Conservation (phyloP, 192 early-diverging fungal genomes). For the Backusella australiensis region DNA sequence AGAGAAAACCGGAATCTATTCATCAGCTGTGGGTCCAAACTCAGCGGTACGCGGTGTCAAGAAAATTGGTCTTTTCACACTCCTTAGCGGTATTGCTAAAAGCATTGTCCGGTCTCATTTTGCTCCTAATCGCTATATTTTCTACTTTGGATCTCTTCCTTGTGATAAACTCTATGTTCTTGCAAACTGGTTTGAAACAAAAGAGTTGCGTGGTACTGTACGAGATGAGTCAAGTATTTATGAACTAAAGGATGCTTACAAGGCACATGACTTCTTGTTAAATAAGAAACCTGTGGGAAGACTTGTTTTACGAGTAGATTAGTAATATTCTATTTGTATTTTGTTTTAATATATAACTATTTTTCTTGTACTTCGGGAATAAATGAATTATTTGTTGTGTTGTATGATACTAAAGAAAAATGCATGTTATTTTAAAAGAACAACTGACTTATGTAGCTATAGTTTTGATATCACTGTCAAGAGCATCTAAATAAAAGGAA, state of each 20-base stretch:
- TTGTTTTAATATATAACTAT: not conserved
- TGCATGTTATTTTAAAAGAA: too few species aligned
- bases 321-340: not conserved
- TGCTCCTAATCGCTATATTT: not conserved
- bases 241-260: conserved; percentile 21
- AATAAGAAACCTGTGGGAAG: not conserved
- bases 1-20: not conserved
- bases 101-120: not conserved
- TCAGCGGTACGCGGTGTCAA: not conserved
- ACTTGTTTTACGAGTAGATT: not conserved
- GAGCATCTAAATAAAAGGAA: too few species aligned
- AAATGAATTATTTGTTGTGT: too few species aligned
- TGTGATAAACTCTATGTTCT: not conserved
- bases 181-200: not conserved
- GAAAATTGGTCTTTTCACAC: not conserved
- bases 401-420: too few species aligned
- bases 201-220: not conserved
- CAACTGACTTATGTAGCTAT: too few species aligned
- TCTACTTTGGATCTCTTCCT: not conserved
- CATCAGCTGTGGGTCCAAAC: conserved; percentile 11
- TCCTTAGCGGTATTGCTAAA: not conserved
- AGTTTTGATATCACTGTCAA: too few species aligned
- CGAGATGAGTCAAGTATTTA: conserved; percentile 14
- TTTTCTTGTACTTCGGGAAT: not conserved
- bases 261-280: conserved; percentile 17